These are phyloP conservation scores for Colletotrichum tanaceti DNA, from an alignment of 2,329 filamentous ascomycete species.

Conservation along the genomic window DNA sequence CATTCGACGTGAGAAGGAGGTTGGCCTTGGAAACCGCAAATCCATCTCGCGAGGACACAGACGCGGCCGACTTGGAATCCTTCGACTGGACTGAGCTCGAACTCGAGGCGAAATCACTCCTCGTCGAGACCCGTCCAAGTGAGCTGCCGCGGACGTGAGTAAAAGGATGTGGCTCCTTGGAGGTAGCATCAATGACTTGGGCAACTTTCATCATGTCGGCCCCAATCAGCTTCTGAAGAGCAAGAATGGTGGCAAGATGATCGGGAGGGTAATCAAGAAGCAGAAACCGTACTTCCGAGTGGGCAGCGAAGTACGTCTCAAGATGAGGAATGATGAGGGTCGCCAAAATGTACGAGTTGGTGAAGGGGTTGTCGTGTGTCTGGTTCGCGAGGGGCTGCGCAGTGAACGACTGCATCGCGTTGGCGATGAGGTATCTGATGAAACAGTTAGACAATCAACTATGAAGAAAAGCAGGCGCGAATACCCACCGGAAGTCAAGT, in stretches of 20 bases:
- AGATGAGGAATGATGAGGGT: constrained; percentile 70
- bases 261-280: constrained; percentile 69
- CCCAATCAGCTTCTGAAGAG: constrained; percentile 68
- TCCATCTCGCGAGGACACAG: constrained; percentile 38
- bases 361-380: constrained; percentile 65
- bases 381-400: constrained; percentile 63
- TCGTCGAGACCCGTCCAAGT: constrained; percentile 44
- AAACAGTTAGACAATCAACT: neutral
- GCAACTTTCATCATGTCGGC: constrained; percentile 68
- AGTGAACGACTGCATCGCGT: constrained; percentile 69
- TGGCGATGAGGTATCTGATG: constrained; percentile 68
- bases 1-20: constrained; percentile 66
- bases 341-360: constrained; percentile 65
- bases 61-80: constrained; percentile 11
- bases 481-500: constrained; percentile 67
- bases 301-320: constrained; percentile 67
- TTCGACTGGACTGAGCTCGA: constrained; percentile 29
- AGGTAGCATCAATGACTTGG: constrained; percentile 63
- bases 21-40: constrained; percentile 63
- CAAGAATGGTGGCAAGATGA: constrained; percentile 67
- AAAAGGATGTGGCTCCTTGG: constrained; percentile 52
- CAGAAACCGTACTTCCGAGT: constrained; percentile 65
- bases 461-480: neutral
- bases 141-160: constrained; percentile 54
- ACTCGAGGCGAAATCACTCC: constrained; percentile 15